Evolutionary conservation across 345 rosid genomes (phyloP).

Genomic region (Murraya paniculata): DNA sequence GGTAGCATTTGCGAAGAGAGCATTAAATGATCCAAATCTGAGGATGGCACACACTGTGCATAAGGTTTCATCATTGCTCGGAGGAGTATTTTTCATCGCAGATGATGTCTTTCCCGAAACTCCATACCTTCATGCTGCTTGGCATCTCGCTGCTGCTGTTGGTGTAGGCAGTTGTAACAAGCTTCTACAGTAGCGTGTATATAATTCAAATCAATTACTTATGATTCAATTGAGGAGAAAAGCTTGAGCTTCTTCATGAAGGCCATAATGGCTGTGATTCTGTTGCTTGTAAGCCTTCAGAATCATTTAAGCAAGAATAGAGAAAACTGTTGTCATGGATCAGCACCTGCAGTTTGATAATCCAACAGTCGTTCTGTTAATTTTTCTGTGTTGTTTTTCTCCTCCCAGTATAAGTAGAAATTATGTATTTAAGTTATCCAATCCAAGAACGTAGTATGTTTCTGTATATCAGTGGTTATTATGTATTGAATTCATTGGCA

Average conservation of each 20-base stretch:
- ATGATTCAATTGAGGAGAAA: neutral
- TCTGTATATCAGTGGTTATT: neutral
- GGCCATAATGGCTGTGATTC: neutral
- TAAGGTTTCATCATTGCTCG: slow-evolving; percentile 82
- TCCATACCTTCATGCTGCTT: slow-evolving; percentile 89
- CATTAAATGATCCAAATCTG: slow-evolving; percentile 72
- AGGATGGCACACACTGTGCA: slow-evolving; percentile 71
- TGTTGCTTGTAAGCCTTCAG: neutral
- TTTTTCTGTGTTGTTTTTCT: neutral
- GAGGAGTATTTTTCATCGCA: slow-evolving; percentile 83
- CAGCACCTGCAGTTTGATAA: neutral
- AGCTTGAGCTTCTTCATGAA: neutral
- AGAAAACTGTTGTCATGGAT: neutral
- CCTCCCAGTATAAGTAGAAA: neutral
- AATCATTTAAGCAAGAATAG: neutral
- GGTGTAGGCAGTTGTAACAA: slow-evolving; percentile 88
- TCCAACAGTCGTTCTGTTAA: neutral
- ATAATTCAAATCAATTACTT: slow-evolving; percentile 1
- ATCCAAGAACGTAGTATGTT: neutral
- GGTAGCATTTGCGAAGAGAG: slow-evolving; percentile 86
- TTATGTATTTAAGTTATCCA: neutral
- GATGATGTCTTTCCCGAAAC: slow-evolving; percentile 75
- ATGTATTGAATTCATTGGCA: neutral
- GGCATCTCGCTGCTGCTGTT: slow-evolving; percentile 98
- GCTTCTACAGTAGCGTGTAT: slow-evolving; percentile 62